These are phyloP conservation scores for Solanum rostratum DNA, from an alignment of 257 asterid genomes.

Conservation along the genomic window DNA sequence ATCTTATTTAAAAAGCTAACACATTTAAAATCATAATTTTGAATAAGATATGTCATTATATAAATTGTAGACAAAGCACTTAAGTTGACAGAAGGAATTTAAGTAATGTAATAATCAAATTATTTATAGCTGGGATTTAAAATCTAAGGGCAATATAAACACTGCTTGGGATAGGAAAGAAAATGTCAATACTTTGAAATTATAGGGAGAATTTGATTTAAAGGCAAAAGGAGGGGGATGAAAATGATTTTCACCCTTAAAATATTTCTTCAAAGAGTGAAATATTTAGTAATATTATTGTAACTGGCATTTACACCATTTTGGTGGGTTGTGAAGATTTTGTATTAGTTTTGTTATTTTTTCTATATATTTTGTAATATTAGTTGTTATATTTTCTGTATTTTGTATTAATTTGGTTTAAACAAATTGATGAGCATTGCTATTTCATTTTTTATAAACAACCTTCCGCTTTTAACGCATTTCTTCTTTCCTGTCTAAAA, in stretches of 20 bases:
- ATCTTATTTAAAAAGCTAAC: neutral
- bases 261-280: neutral
- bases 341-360: neutral
- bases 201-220: neutral
- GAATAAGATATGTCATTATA: neutral
- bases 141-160: neutral
- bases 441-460: neutral
- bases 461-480: slow-evolving; percentile 6
- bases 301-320: neutral
- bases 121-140: neutral
- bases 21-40: neutral
- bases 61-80: neutral
- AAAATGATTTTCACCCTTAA: neutral
- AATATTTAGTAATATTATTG: neutral
- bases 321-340: neutral
- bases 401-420: neutral
- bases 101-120: neutral
- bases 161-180: neutral
- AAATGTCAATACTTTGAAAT: neutral
- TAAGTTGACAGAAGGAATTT: neutral
- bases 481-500: slow-evolving; percentile 3
- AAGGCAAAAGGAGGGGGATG: neutral
- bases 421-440: neutral
- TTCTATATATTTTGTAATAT: neutral
- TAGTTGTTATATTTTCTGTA: neutral